Evolutionary conservation across 257 asterid genomes (phyloP), one percentile per base, ranked within the genome.

Genomic region (Petunia axillaris): DNA sequence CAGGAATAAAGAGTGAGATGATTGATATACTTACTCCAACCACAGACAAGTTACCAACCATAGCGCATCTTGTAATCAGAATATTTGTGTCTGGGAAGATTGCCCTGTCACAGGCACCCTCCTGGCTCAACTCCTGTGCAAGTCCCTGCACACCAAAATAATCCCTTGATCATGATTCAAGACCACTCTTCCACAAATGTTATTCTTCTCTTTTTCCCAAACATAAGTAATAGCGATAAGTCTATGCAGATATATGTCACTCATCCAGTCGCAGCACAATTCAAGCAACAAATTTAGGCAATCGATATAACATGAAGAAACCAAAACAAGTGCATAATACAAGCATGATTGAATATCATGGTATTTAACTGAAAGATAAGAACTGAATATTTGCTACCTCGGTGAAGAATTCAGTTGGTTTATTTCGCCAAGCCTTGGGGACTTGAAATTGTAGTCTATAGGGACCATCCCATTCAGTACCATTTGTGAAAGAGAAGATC

Each of bases 401-500:
- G 0, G 86, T 81, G 86, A 91, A 94, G 83, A 91, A 93, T 36
- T 88, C 91, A 2, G 76, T 57, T 36, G 97, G 93, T 82, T 81
- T 89, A 36, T 89, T 93, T 70, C 90, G 84, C 98, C 92, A 91
- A 66, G 91, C 84, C 82, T 85, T 93, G 10, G 97, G 97, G 75
- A 87, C 93, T 87, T 91, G 98, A 83, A 93, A 93, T 79, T 90
- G 89, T 50, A 94, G 88, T 80, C 93, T 83, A 75, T 94, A 94
- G 4, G 98, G 96, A 78, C 98, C 98, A 76, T 93, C 96, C 97
- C 97, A 94, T 43, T 93, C 94, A 2, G 81, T 84, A 38, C 97
- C 97, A 66, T 94, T 94, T 5, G 98, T 93, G 82, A 94, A 94
- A 14, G 98, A 94, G 78, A 93, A 94, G 81, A 94, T 94, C 91